A percentile compares a stretch with the other conserved stretches of the same genome.
Conservation (phyloP, 2,329 filamentous ascomycete species). For the Fusarium domesticum region DNA sequence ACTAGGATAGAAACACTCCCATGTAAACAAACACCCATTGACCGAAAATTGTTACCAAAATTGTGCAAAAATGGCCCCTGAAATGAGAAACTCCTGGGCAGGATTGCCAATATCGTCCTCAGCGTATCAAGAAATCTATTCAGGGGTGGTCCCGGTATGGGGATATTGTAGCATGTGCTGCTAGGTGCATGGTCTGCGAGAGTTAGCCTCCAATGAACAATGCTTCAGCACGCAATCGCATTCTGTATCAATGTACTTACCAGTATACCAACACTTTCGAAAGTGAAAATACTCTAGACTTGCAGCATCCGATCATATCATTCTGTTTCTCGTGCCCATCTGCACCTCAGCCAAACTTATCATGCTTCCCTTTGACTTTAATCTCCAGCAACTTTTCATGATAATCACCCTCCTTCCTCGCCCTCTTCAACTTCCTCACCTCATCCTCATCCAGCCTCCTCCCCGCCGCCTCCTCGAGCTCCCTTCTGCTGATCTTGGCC, state of each 20-base stretch:
- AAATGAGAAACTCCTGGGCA: no score
- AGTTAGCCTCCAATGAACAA: no score
- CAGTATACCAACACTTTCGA: no score
- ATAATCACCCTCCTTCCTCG: slow-evolving; percentile 82
- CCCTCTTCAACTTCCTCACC: slow-evolving; percentile 76
- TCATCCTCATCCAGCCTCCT: slow-evolving; percentile 78
- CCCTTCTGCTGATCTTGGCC: slow-evolving; percentile 81
- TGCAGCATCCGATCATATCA: slow-evolving; percentile 6
- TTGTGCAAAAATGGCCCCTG: no score
- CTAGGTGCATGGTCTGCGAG: background rate
- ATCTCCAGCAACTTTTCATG: slow-evolving; percentile 83
- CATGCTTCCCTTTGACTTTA: slow-evolving; percentile 89
- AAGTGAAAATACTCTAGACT: background rate
- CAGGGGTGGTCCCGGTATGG: background rate
- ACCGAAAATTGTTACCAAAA: no score
- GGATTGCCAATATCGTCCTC: no score
- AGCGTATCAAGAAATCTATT: no score
- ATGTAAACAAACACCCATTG: no score
- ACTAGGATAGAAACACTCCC: no score
- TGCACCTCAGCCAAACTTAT: slow-evolving; percentile 59
- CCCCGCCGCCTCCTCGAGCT: slow-evolving; percentile 79
- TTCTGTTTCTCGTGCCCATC: background rate
- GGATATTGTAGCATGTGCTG: background rate
- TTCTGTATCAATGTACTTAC: no score
- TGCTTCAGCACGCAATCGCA: no score